phyloP scores from a whole-genome alignment of 2,329 filamentous ascomycete species.

The Ophiosphaerella narmari region DNA sequence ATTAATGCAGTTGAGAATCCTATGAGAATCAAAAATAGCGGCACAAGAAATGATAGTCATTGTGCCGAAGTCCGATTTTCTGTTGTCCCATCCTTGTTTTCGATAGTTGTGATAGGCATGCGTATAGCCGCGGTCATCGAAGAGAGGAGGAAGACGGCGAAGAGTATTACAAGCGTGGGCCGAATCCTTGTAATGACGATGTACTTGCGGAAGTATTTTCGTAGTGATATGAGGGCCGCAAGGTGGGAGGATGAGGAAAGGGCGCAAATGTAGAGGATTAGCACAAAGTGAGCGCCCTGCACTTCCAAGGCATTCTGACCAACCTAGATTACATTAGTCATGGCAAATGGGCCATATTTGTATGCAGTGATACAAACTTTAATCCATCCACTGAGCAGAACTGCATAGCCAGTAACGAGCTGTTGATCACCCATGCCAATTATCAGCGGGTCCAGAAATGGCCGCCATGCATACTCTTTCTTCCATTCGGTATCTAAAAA shows the following conservation, averaged over 20 bases:
- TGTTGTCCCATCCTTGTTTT: not conserved
- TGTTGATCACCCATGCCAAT: slow-evolving; percentile 41
- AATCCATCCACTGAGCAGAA: slow-evolving; percentile 38
- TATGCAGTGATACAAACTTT: slow-evolving; percentile 17
- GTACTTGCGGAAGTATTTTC: slow-evolving; percentile 37
- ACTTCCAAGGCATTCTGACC: slow-evolving; percentile 30
- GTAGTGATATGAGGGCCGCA: slow-evolving; percentile 37
- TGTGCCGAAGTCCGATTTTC: slow-evolving; percentile 20
- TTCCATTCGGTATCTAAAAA: slow-evolving; percentile 35
- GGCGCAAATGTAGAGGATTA: slow-evolving; percentile 39
- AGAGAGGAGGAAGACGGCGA: slow-evolving; percentile 30
- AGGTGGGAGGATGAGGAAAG: slow-evolving; percentile 39
- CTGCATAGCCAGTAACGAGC: slow-evolving; percentile 37
- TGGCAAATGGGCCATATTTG: too few species aligned
- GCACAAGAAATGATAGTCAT: slow-evolving; percentile 28
- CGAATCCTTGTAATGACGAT: slow-evolving; percentile 35
- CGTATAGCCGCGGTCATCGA: slow-evolving; percentile 35
- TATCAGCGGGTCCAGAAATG: slow-evolving; percentile 37
- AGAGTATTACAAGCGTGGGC: slow-evolving; percentile 31
- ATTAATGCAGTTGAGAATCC: slow-evolving; percentile 36
- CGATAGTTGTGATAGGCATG: slow-evolving; percentile 14
- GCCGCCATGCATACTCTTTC: slow-evolving; percentile 36
- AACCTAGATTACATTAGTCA: slow-evolving; percentile 16
- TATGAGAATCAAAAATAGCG: slow-evolving; percentile 32
- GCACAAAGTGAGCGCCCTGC: slow-evolving; percentile 37